Base-by-base conservation (phyloP, 495 filamentous ascomycete genomes). In the Mytilinidion resinicola region DNA sequence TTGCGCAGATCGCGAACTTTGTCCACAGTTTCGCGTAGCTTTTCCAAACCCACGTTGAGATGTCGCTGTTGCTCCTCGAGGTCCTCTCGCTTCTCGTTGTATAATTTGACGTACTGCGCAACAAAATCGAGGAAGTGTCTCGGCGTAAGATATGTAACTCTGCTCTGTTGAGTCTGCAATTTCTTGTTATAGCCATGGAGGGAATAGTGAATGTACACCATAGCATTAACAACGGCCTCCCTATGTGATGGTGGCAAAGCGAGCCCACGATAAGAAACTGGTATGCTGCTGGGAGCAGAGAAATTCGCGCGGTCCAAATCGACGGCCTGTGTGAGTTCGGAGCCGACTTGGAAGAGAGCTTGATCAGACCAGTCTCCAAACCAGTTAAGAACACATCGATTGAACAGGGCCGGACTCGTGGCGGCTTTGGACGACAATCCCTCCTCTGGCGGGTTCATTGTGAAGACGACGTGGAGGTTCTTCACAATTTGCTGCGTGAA, bases 321-420 rank as follows among this genome's bases (percentile, higher is more conserved):
- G 46, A 97, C 84, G 8, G 91, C 92, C 62, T 96, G 90, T 3
- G 95, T 99, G 51, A 99, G 80, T 72, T 99, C 93, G 49, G 88
- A 88, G 20, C 87, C 93, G 56, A 99, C 95, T 73, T 97, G 95
- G 86, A 95, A 99, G 39, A 99, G 83, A 20, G 93, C 95, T 71
- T 97, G 95, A 70, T 97, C 93, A 8, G 93, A 97, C 93, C 93
- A 99, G 75, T 99, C 93, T 48, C 93, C 93, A 71, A 97, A 96
- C 93, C 93, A 99, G 75, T 99, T 99, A 53, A 99, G 84, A 43
- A 99, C 93, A 68, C 93, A 99, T 76, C 93, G 85, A 74, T 99
- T 99, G 84, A 99, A 99, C 63, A 99, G 73, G 33, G 93, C 93
- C 42, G 93, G 93, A 78, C 89, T 95, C 12, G 95, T 99, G 15